Evolutionary conservation across 768 basidiomycete genomes (phyloP).

Genomic region (Panaeolus papilionaceus): DNA sequence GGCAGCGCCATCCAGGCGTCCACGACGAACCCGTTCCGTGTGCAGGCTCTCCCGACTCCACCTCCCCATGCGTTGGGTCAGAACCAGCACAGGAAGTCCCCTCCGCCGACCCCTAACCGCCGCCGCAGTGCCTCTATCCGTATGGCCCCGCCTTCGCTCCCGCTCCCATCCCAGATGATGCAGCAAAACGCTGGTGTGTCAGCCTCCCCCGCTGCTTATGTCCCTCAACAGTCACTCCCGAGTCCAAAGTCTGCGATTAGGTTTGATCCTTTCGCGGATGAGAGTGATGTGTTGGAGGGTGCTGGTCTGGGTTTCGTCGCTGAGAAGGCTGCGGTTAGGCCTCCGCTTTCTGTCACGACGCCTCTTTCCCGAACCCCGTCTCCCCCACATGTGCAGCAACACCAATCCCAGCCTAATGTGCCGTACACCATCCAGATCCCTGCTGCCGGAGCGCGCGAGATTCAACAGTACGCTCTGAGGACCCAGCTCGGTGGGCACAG

Average conservation of each 20-base stretch:
- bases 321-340: too few relatives aligned
- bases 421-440: constrained; percentile 1
- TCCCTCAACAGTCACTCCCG: too few relatives aligned
- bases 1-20: too few relatives aligned
- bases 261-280: constrained; percentile 5
- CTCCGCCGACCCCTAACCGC: not conserved
- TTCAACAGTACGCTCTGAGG: not conserved
- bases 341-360: too few relatives aligned
- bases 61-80: too few relatives aligned
- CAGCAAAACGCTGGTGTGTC: not conserved
- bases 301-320: not conserved
- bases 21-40: not conserved
- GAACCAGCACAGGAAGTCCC: not conserved
- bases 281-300: not conserved
- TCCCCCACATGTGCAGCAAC: not conserved
- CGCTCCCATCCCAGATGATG: not conserved
- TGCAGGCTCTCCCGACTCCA: not conserved
- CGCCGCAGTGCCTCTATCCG: not conserved
- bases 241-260: not conserved
- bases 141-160: not conserved
- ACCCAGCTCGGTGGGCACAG: not conserved
- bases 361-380: too few relatives aligned
- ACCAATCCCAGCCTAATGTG: not conserved
- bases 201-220: not conserved
- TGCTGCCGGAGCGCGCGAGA: not conserved